Evolutionary conservation across 257 asterid genomes (phyloP).

Genomic region (Eustoma russellianum): DNA sequence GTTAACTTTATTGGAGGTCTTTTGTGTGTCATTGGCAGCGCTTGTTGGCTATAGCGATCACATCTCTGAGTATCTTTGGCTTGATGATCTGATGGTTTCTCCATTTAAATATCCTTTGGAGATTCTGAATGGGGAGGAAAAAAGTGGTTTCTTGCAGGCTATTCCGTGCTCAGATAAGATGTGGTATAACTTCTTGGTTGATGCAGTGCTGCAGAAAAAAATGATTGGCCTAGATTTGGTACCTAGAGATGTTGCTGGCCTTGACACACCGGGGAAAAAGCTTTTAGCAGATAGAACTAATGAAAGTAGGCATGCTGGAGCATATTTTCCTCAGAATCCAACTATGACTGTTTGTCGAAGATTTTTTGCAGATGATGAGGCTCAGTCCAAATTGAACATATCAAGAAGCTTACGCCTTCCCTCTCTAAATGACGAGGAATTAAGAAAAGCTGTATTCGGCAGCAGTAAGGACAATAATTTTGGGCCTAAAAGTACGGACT

Average conservation of each 20-base stretch:
- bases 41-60: constrained; percentile 77
- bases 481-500: constrained; percentile 45
- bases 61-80: constrained; percentile 47
- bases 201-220: constrained; percentile 43
- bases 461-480: constrained; percentile 24
- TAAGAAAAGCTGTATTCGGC: constrained; percentile 60
- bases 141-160: constrained; percentile 15
- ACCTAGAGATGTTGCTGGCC: constrained; percentile 18
- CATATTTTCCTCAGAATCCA: constrained; percentile 67
- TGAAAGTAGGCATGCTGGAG: constrained; percentile 19
- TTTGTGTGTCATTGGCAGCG: constrained; percentile 73
- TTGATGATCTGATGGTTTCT: constrained; percentile 31
- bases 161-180: constrained; percentile 33
- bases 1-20: constrained; percentile 80
- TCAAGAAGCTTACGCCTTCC: constrained; percentile 68
- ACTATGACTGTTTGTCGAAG: constrained; percentile 58
- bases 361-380: constrained; percentile 44
- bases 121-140: constrained; percentile 21
- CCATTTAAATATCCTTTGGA: constrained; percentile 25
- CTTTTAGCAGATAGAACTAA: constrained; percentile 15
- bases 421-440: constrained; percentile 69
- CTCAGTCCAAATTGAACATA: constrained; percentile 68
- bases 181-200: constrained; percentile 62
- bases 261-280: constrained; percentile 17
- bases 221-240: constrained; percentile 14